Evolutionary conservation across 106 monocot species (phyloP).

Genomic region (Gastrodia elata): DNA sequence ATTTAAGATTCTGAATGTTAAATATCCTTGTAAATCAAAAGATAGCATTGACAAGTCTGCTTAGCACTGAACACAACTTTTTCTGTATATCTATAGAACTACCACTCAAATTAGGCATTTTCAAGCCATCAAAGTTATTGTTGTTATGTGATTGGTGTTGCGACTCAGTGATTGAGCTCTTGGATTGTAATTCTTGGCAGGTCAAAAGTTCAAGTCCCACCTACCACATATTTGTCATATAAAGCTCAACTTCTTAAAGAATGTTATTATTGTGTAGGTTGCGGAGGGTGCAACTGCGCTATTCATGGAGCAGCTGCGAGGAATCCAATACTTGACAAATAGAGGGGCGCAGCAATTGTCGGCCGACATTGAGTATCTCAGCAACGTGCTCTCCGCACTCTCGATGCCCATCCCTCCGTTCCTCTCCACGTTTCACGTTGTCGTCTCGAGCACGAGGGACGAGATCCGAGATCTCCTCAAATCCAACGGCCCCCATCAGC

Average conservation of each 20-base stretch:
- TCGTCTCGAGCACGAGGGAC: slow-evolving; percentile 62
- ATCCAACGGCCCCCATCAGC: slow-evolving; percentile 37
- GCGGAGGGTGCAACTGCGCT: slow-evolving; percentile 88
- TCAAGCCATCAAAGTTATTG: too few relatives aligned
- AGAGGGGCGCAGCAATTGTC: slow-evolving; percentile 79
- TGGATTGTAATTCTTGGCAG: too few relatives aligned
- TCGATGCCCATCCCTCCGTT: slow-evolving; percentile 90
- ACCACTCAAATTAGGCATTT: too few relatives aligned
- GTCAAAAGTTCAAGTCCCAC: too few relatives aligned
- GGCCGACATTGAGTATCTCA: slow-evolving; percentile 87
- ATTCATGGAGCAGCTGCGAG: slow-evolving; percentile 93
- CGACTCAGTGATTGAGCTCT: too few relatives aligned
- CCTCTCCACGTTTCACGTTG: slow-evolving; percentile 62
- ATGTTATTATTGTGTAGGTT: slow-evolving; percentile 32
- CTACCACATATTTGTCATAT: background rate
- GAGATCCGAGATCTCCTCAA: slow-evolving; percentile 58
- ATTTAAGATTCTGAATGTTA: too few relatives aligned
- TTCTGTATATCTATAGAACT: too few relatives aligned
- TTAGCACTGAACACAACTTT: too few relatives aligned
- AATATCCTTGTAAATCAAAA: too few relatives aligned
- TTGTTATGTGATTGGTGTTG: too few relatives aligned
- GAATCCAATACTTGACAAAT: slow-evolving; percentile 84
- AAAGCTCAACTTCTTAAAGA: background rate
- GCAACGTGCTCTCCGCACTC: slow-evolving; percentile 88
- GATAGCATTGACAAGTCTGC: too few relatives aligned